Percentiles rank a stretch among this genome's conserved stretches.
Conservation (phyloP, 441 rosid species). For the Geranium incanum region DNA sequence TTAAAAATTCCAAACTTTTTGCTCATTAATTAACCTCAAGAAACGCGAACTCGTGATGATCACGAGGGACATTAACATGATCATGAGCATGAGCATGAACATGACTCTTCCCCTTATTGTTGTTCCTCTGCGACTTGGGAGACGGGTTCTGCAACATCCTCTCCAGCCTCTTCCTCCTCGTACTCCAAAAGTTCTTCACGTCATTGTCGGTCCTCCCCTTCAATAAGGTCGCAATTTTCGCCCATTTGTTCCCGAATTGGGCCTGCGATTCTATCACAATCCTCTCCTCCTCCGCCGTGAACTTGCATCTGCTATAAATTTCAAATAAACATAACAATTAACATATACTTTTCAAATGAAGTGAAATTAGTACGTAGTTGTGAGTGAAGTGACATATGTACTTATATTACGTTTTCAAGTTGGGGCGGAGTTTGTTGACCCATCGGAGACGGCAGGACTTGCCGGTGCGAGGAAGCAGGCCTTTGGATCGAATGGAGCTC, state of each 20-base stretch:
- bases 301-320: conserved; percentile 66
- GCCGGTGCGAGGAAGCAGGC: conserved; percentile 73
- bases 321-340: neutral
- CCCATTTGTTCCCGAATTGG: conserved; percentile 87
- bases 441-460: conserved; percentile 96
- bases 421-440: conserved; percentile 93
- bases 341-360: no score
- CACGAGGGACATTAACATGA: no score
- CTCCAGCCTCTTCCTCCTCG: conserved; percentile 70
- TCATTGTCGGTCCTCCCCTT: conserved; percentile 85
- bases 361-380: no score
- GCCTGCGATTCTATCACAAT: conserved; percentile 77
- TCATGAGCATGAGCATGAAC: neutral
- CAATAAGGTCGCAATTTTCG: conserved; percentile 72
- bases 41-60: conserved; percentile 19
- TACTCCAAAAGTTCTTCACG: conserved; percentile 95
- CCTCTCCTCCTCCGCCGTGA: conserved; percentile 76
- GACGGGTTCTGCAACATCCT: conserved; percentile 45
- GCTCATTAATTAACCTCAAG: conserved; percentile 30
- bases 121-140: conserved; percentile 32
- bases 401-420: conserved; percentile 63
- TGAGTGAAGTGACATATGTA: no score
- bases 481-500: conserved; percentile 99
- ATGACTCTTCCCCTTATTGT: conserved; percentile 19
- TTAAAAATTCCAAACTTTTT: neutral